Evolutionary conservation across 2,329 filamentous ascomycete species (phyloP).

Genomic region (Phaeoacremonium minimum): DNA sequence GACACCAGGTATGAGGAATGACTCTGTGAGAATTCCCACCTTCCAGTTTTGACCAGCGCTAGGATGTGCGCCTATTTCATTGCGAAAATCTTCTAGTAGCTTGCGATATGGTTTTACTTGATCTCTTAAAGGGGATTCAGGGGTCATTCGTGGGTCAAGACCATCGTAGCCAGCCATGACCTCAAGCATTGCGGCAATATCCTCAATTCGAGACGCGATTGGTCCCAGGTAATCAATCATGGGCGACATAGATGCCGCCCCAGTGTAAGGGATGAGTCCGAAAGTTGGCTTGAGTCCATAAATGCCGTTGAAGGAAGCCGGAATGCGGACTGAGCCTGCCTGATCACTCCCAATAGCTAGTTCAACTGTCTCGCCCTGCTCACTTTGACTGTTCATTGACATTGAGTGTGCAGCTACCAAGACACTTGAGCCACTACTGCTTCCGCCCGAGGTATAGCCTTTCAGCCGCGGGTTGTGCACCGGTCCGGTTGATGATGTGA

Average conservation of each 20-base stretch:
- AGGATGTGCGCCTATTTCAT: constrained; percentile 1
- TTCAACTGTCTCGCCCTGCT: constrained; percentile 16
- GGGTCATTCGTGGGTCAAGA: constrained; percentile 34
- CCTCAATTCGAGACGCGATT: constrained; percentile 32
- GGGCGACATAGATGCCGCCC: constrained; percentile 29
- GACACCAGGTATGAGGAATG: constrained; percentile 32
- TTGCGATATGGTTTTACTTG: constrained; percentile 28
- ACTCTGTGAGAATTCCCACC: constrained; percentile 40
- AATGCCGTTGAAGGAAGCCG: constrained; percentile 22
- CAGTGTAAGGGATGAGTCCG: constrained; percentile 39
- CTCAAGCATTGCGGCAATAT: constrained; percentile 29
- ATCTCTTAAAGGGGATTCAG: constrained; percentile 27
- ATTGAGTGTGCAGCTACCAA: constrained; percentile 17
- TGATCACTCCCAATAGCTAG: constrained; percentile 17
- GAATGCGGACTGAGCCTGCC: constrained; percentile 24
- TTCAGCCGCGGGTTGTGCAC: constrained; percentile 19
- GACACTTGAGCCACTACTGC: constrained; percentile 23
- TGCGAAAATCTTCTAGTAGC: constrained; percentile 4
- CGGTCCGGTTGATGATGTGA: constrained; percentile 19
- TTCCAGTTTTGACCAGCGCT: constrained; percentile 24
- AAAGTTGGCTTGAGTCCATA: constrained; percentile 33
- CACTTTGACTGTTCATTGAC: constrained; percentile 8
- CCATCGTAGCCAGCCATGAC: constrained; percentile 39
- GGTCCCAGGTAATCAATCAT: constrained; percentile 41
- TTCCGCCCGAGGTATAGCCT: constrained; percentile 21